phyloP scores from a whole-genome alignment of 257 asterid genomes.

The Fraxinus americana region DNA sequence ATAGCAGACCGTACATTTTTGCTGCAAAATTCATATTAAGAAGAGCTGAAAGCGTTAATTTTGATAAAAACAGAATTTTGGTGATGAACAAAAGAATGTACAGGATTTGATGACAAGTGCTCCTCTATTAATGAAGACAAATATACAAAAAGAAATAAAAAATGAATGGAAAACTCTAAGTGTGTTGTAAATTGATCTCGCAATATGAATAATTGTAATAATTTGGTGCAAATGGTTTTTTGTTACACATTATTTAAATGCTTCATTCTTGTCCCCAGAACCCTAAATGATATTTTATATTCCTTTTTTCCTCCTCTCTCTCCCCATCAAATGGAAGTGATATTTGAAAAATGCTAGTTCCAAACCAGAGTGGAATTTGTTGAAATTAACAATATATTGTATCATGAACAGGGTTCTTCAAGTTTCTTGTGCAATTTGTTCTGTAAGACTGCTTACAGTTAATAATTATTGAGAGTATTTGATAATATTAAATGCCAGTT shows the following conservation, averaged over 20 bases:
- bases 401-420: neutral
- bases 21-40: constrained; percentile 18
- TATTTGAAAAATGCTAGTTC: constrained; percentile 11
- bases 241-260: constrained; percentile 5
- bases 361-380: neutral
- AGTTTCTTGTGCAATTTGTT: neutral
- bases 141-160: neutral
- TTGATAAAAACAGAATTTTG: neutral
- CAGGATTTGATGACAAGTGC: neutral
- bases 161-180: neutral
- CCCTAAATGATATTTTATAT: neutral
- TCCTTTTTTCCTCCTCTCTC: neutral
- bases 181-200: neutral
- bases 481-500: constrained; percentile 14
- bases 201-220: constrained; percentile 7
- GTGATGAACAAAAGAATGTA: neutral
- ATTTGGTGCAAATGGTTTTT: constrained; percentile 14
- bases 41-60: constrained; percentile 12
- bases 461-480: neutral
- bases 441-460: neutral
- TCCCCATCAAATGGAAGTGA: constrained; percentile 15
- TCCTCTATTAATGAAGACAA: neutral
- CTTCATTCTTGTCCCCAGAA: constrained; percentile 2
- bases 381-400: constrained; percentile 1
- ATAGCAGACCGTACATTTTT: constrained; percentile 20